Evolutionary conservation across 345 rosid genomes (phyloP), one percentile per base, ranked within the genome.

Genomic region (Durio zibethinus): DNA sequence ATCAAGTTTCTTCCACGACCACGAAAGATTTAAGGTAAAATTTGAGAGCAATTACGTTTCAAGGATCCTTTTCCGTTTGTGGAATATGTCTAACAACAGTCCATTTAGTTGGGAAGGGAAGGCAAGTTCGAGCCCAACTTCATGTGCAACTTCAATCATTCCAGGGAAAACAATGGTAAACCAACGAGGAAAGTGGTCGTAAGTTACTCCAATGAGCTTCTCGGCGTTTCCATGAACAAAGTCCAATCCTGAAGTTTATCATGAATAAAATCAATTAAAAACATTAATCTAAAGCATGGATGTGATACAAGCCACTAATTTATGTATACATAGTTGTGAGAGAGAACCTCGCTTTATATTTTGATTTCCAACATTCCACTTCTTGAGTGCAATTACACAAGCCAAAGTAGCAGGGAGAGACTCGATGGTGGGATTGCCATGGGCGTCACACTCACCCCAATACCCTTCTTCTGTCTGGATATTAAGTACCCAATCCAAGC

Each of bases 401-500:
- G 90, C 88, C 31, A 90, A 45, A 25, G 94, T 90, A 4, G 88
- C 83, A 56, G 84, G 79, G 5, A 90, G 85, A 74, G 85, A 83
- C 60, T 91, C 85, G 71, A 75, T 29, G 61, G 77, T 74, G 38
- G 78, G 79, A 12, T 48, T 63, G 36, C 81, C 80, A 76, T 74
- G 83, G 65, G 72, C 75, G 63, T 80, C 80, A 16, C 50, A 57
- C n/a, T 81, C 83, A 53, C 90, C 77, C 77, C 77, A 75, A 21
- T 7, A 86, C 48, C 97, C 93, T 12, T 85, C 87, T 57, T 76
- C 80, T n/a, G 40, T 80, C 74, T 90, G 97, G 82, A 61, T 75
- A 16, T 62, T 42, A 15, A 87, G 62, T 33, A 92, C 85, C 94
- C 97, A 92, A n/a, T 86, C 84, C 78, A 92, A 73, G 84, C 89